Percentiles rank a stretch among this genome's conserved stretches.
Conservation (phyloP, 768 basidiomycete species). For the Tephrocybe rancida region DNA sequence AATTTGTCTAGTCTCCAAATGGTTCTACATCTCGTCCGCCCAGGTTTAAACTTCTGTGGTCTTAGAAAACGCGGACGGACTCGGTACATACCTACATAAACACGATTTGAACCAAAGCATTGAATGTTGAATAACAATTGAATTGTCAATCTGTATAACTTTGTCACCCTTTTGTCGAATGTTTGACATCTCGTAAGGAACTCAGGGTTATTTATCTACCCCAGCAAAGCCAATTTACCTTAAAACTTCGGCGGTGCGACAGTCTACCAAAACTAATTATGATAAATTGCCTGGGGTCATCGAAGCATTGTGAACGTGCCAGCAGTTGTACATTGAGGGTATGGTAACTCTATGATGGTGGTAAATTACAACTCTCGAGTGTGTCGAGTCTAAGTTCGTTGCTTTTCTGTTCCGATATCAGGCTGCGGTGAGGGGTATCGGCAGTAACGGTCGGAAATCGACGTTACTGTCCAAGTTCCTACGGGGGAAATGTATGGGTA, state of each 20-base stretch:
- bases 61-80: too few relatives aligned
- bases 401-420: constrained; percentile 42
- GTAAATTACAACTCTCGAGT: constrained; percentile 18
- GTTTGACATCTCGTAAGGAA: too few relatives aligned
- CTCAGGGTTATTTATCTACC: too few relatives aligned
- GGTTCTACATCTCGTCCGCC: constrained; percentile 94
- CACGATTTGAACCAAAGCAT: not conserved
- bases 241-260: too few relatives aligned
- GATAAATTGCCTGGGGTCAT: too few relatives aligned
- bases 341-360: constrained; percentile 9
- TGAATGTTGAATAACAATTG: not conserved
- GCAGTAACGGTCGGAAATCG: constrained; percentile 88
- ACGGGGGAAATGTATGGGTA: constrained; percentile 10
- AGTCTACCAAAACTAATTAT: too few relatives aligned
- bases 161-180: too few relatives aligned
- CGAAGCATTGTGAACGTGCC: not conserved
- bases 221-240: too few relatives aligned
- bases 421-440: constrained; percentile 80
- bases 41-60: constrained; percentile 53
- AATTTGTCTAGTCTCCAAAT: constrained; percentile 69
- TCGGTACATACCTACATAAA: not conserved
- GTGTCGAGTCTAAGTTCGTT: constrained; percentile 25
- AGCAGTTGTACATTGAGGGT: constrained; percentile 15
- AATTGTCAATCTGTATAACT: not conserved
- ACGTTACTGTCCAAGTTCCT: constrained; percentile 94